phyloP scores from a whole-genome alignment of 257 asterid species.

The Thymus mandschuricus region DNA sequence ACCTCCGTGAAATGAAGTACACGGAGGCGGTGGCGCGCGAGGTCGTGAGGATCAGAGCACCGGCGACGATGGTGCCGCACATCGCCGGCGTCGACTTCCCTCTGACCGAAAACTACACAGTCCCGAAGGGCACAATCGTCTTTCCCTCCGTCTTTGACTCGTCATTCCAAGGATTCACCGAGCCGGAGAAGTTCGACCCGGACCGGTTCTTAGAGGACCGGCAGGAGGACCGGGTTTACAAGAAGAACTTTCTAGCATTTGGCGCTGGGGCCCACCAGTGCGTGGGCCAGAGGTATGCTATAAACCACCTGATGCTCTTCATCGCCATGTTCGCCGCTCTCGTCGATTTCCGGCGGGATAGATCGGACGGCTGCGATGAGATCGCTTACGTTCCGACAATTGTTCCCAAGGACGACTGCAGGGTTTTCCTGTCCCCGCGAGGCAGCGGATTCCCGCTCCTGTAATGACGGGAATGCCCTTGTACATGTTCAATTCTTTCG shows the following conservation, averaged over 20 bases:
- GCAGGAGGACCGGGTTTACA: slow-evolving; percentile 78
- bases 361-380: slow-evolving; percentile 85
- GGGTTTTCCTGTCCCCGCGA: slow-evolving; percentile 58
- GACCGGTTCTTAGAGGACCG: slow-evolving; percentile 79
- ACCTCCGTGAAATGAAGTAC: slow-evolving; percentile 77
- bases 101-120: slow-evolving; percentile 58
- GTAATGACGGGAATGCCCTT: slow-evolving; percentile 37
- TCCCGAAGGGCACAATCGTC: slow-evolving; percentile 85
- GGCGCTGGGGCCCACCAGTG: slow-evolving; percentile 98
- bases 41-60: slow-evolving; percentile 77
- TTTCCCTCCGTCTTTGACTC: slow-evolving; percentile 93
- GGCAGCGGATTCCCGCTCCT: slow-evolving; percentile 51
- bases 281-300: slow-evolving; percentile 92
- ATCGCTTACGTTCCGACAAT: slow-evolving; percentile 82
- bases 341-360: slow-evolving; percentile 70
- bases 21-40: slow-evolving; percentile 94
- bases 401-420: slow-evolving; percentile 89
- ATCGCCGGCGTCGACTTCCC: slow-evolving; percentile 75
- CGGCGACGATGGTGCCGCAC: slow-evolving; percentile 96
- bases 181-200: slow-evolving; percentile 87
- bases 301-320: slow-evolving; percentile 72
- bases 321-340: slow-evolving; percentile 64
- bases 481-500: slow-evolving; percentile 2
- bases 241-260: slow-evolving; percentile 70
- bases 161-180: slow-evolving; percentile 79